Percentiles rank a stretch among this genome's conserved stretches.
Conservation (phyloP, 2,329 filamentous ascomycete genomes). For the Anisogramma anomala region DNA sequence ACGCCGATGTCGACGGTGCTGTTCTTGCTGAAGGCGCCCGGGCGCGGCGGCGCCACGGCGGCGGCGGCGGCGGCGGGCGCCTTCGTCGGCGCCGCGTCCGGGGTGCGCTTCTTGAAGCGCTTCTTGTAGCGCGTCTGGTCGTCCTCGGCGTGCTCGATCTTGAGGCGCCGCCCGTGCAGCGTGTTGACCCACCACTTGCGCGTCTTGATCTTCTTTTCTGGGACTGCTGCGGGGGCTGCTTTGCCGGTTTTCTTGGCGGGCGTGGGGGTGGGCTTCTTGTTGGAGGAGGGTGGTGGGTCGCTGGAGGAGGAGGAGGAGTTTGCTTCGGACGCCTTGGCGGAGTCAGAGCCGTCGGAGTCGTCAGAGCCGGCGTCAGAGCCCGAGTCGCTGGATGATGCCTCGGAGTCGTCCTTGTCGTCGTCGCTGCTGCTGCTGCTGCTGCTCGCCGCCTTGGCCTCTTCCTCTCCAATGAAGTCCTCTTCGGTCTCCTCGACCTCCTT, state of each 20-base stretch:
- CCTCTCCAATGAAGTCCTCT: slow-evolving; percentile 44
- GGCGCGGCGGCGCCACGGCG: slow-evolving; percentile 16
- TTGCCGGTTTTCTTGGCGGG: slow-evolving; percentile 25
- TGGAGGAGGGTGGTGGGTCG: too few relatives aligned
- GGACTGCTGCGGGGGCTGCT: slow-evolving; percentile 25
- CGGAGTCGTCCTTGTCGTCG: slow-evolving; percentile 22
- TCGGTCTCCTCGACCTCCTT: slow-evolving; percentile 53
- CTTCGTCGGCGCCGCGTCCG: not conserved
- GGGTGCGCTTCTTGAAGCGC: slow-evolving; percentile 52
- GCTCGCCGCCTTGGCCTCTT: slow-evolving; percentile 33
- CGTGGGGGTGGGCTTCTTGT: slow-evolving; percentile 20
- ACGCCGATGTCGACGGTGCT: slow-evolving; percentile 36
- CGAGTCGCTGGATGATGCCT: slow-evolving; percentile 13
- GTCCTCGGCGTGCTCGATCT: slow-evolving; percentile 91
- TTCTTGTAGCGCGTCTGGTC: slow-evolving; percentile 84
- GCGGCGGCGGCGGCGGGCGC: not conserved
- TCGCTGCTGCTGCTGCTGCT: slow-evolving; percentile 26
- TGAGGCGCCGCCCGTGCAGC: slow-evolving; percentile 66
- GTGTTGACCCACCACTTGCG: slow-evolving; percentile 78
- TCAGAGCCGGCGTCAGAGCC: slow-evolving; percentile 18
- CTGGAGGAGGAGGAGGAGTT: too few relatives aligned
- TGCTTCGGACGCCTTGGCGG: too few relatives aligned
- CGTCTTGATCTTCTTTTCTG: slow-evolving; percentile 42
- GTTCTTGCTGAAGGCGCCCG: slow-evolving; percentile 24
- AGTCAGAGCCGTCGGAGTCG: slow-evolving; percentile 18